These are phyloP conservation scores for Pelargonium myrrhifolium DNA, from an alignment of 441 rosid genomes.

Conservation along the genomic window DNA sequence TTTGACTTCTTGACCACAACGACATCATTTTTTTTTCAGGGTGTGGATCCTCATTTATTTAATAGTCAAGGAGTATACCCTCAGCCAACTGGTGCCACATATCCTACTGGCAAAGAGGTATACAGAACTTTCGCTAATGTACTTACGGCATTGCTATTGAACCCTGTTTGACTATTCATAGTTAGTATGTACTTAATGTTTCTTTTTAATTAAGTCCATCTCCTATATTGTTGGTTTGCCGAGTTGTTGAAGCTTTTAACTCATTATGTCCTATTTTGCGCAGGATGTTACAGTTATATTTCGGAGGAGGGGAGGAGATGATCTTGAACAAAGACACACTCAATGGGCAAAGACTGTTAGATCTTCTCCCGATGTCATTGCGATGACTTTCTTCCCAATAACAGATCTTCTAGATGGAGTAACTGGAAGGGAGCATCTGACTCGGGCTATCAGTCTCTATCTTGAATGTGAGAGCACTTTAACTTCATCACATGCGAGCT, in stretches of 20 bases:
- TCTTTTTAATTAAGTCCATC: background rate
- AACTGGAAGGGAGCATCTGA: constrained; percentile 56
- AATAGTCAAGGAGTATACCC: constrained; percentile 74
- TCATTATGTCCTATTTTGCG: constrained; percentile 33
- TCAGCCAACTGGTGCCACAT: constrained; percentile 46
- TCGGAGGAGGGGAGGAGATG: constrained; percentile 80
- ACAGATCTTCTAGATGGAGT: constrained; percentile 62
- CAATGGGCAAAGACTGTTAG: constrained; percentile 58
- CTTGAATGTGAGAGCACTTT: constrained; percentile 43
- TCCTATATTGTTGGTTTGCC: background rate
- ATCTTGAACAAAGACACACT: constrained; percentile 66
- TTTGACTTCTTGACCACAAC: constrained; percentile 6
- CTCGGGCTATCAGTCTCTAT: constrained; percentile 62
- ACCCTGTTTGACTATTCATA: background rate
- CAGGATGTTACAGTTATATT: constrained; percentile 76
- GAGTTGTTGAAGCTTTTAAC: constrained; percentile 16
- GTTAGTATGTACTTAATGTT: background rate
- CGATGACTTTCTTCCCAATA: constrained; percentile 61
- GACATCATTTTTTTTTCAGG: constrained; percentile 26
- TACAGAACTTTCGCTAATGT: constrained; percentile 7
- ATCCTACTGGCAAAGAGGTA: constrained; percentile 62
- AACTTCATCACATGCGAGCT: background rate
- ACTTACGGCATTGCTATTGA: background rate
- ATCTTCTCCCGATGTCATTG: constrained; percentile 58
- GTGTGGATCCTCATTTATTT: constrained; percentile 53